A percentile compares a stretch with the other conserved stretches of the same genome.
These are phyloP conservation scores for Rhizopogon rudus DNA, from an alignment of 768 basidiomycete species.

Conservation along the genomic window DNA sequence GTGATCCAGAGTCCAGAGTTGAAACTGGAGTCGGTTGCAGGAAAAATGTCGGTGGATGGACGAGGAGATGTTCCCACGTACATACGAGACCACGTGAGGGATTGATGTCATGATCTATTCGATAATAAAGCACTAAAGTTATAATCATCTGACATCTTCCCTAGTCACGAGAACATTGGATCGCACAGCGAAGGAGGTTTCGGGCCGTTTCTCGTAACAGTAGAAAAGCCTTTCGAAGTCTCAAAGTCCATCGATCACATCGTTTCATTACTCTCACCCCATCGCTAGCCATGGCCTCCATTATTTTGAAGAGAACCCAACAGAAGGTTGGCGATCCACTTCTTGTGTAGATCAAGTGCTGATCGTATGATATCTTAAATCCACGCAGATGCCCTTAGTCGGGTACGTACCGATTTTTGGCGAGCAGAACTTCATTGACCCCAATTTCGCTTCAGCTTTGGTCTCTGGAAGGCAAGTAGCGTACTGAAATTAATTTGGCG, in stretches of 20 bases:
- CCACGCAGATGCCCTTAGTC: slow-evolving; percentile 60
- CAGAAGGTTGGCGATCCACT: slow-evolving; percentile 39
- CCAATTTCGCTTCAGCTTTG: slow-evolving; percentile 40
- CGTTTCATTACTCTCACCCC: slow-evolving; percentile 4
- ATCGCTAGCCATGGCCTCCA: slow-evolving; percentile 38
- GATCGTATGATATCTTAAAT: neutral
- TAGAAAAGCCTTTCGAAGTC: neutral
- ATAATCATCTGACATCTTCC: slow-evolving; percentile 3
- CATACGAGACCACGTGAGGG: too few relatives aligned
- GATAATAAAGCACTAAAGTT: neutral
- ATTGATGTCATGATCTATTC: too few relatives aligned
- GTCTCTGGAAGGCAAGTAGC: slow-evolving; percentile 60
- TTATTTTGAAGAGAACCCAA: slow-evolving; percentile 54
- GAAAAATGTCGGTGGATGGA: too few relatives aligned
- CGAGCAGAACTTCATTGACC: slow-evolving; percentile 3
- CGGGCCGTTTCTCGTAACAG: slow-evolving; percentile 8
- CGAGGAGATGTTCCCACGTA: too few relatives aligned
- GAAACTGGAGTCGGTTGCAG: too few relatives aligned
- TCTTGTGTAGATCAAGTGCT: neutral
- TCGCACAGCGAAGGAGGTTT: neutral
- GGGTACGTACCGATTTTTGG: slow-evolving; percentile 36
- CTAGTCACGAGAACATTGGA: slow-evolving; percentile 3
- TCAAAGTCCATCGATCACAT: slow-evolving; percentile 5
- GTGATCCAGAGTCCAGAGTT: too few relatives aligned
- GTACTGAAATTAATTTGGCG: neutral